Evolutionary conservation across 305 asterid genomes (phyloP), one percentile per base, ranked within the genome.

Genomic region (Fraxinus xanthoxyloides): DNA sequence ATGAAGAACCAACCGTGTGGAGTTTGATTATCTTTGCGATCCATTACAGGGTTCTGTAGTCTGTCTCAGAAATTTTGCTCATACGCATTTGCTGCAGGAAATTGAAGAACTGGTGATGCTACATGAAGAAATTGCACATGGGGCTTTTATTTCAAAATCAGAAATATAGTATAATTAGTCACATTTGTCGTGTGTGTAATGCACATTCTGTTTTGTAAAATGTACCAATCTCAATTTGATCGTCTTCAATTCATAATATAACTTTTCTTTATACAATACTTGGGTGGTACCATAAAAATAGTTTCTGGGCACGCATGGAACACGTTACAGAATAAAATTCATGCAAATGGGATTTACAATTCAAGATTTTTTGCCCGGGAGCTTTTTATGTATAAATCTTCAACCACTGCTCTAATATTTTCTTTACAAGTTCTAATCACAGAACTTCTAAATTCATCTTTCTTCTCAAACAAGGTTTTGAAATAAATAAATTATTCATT

Each of bases 1-100:
- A 24, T 4, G 17, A 77, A 34, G 0, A 77, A 81, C 82, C 38
- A 73, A 92, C 98, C 91, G 89, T 89, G 96, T 5, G 96, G 93
- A 32, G 91, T 88, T 89, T 82, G 91, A 81, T 85, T 84, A 19
- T 86, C 89, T 75, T 87, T 90, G 81, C 88, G 87, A 80, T 92
- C 98, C 97, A 93, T 93, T 30, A 51, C 9, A 12, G 61, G 24
- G 6, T 46, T 56, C 51, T 1, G 28, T 26, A 19, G 34, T 12
- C 15, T 0, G 51, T 32, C 26, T 17, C 26, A 32, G 75, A 69
- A 24, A 26, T 26, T 69, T 54, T 38, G 40, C 69, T 76, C 74
- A 12, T 2, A 9, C 43, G 26, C 32, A 2, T 40, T 46, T 54
- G 19, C 74, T 21, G 77, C 73, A 36, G 67, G 77, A 54, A 75